phyloP scores from a whole-genome alignment of 768 basidiomycete species.

The Auriscalpium orientale region DNA sequence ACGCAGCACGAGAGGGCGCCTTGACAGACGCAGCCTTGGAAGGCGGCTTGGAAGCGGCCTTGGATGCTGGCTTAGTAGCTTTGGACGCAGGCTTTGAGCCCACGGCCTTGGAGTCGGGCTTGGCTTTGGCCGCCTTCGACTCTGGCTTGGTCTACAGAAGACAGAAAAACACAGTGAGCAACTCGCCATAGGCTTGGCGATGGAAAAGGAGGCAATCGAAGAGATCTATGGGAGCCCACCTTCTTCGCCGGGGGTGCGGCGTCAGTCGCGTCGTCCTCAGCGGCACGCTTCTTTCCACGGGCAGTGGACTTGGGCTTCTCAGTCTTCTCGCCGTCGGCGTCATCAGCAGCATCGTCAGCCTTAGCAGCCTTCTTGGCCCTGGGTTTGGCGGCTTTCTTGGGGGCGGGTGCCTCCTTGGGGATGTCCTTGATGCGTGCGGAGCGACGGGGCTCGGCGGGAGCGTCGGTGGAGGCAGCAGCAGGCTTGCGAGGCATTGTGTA shows the following conservation, averaged over 20 bases:
- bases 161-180: no score
- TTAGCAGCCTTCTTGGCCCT: constrained; percentile 37
- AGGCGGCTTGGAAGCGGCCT: constrained; percentile 28
- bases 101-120: constrained; percentile 32
- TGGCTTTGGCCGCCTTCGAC: constrained; percentile 27
- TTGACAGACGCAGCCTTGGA: constrained; percentile 26
- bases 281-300: constrained; percentile 48
- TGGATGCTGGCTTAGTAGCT: constrained; percentile 26
- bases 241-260: constrained; percentile 55
- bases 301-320: constrained; percentile 37
- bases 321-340: constrained; percentile 18
- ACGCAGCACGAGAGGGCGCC: constrained; percentile 9
- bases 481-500: constrained; percentile 65
- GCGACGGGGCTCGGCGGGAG: constrained; percentile 54
- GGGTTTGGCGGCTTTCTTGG: constrained; percentile 62
- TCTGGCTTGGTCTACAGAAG: constrained; percentile 10
- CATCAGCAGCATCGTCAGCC: constrained; percentile 31
- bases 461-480: constrained; percentile 35
- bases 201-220: background rate
- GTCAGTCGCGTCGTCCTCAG: constrained; percentile 33
- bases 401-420: constrained; percentile 43
- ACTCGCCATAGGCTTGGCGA: background rate
- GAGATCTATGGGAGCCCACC: constrained; percentile 27
- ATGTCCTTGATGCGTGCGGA: constrained; percentile 69
- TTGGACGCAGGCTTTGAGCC: constrained; percentile 15